Conservation (phyloP, 257 asterid genomes). For the Penstemon davidsonii region DNA sequence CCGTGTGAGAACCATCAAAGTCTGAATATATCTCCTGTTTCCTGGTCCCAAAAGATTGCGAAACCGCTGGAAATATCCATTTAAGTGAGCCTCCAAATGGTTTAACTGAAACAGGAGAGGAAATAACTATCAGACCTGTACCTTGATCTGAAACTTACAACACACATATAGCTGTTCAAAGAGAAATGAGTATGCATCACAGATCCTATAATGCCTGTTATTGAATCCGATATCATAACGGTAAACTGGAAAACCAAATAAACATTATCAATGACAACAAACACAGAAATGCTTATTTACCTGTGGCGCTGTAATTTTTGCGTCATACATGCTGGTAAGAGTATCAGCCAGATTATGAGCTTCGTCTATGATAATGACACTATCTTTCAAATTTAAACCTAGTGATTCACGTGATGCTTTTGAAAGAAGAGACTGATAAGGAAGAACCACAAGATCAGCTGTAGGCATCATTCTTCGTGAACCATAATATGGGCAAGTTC, state of each 20-base stretch:
- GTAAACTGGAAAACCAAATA: conserved; percentile 1
- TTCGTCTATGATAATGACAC: conserved; percentile 82
- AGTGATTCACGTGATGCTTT: conserved; percentile 89
- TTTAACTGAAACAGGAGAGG: conserved; percentile 62
- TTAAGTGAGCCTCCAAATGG: conserved; percentile 62
- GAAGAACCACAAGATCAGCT: conserved; percentile 93
- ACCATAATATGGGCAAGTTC: conserved; percentile 95
- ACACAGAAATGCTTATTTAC: conserved; percentile 38
- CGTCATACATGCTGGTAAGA: conserved; percentile 84
- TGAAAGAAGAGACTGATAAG: conserved; percentile 97
- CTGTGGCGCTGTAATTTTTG: conserved; percentile 75
- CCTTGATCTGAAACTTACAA: conserved; percentile 12
- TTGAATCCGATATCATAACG: conserved; percentile 3
- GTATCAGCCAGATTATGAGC: conserved; percentile 99
- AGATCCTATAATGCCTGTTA: neutral
- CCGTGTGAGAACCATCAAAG: conserved; percentile 66
- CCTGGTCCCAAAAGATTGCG: conserved; percentile 82
- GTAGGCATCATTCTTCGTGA: conserved; percentile 76
- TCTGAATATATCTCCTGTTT: conserved; percentile 92
- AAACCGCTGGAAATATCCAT: conserved; percentile 67
- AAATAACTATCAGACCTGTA: conserved; percentile 24
- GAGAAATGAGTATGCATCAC: neutral
- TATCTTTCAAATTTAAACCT: conserved; percentile 73
- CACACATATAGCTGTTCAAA: conserved; percentile 12
- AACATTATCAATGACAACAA: conserved; percentile 5